Evolutionary conservation across 192 early-diverging fungal species (phyloP), one percentile per base, ranked within the genome.

Genomic region (Mortierella hygrophila): DNA sequence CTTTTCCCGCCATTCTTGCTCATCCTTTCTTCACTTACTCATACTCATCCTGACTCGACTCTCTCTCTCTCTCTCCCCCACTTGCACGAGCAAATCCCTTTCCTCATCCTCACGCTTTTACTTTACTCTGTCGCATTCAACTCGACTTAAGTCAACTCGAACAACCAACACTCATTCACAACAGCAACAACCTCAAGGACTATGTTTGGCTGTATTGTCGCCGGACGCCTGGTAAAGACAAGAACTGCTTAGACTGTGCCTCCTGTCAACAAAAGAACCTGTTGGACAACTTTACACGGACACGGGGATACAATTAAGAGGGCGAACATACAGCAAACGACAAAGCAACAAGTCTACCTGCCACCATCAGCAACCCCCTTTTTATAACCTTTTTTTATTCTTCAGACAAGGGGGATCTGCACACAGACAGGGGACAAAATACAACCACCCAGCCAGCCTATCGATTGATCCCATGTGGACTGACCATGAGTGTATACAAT

Each of bases 141-240:
- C 4, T 52, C 44, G 40, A 54, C n/a, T 70, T 46, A 16, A 13
- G 42, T 54, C 54, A 13, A 26, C 10, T 8, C 54, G 42, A 37
- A 10, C 26, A 35, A 35, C 41, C 20, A 57, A 42, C 21, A 20
- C 29, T 9, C 23, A 23, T 55, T 11, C 49, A 32, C 20, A 26
- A 26, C 35, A 52, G 9, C 35, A 42, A 42, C 11, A 57, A 76
- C 37, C 7, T 6, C 20, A n/a, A 8, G 41, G 5, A 75, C 52
- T 42, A 97, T 97, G 97, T 97, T 97, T 91, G 97, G 97, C 7
- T 96, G 95, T 85, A 97, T 98, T 78, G 93, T 96, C 32, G 97
- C 97, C 9, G 97, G 97, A 32, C 92, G 97, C 41, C 90, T 97
- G 76, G 94, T 94, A 88, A 70, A 76, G 20, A 49, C 32, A 54